These are phyloP conservation scores for Pythium volutum DNA, from an alignment of 352 stramenopile species.

Conservation along the genomic window DNA sequence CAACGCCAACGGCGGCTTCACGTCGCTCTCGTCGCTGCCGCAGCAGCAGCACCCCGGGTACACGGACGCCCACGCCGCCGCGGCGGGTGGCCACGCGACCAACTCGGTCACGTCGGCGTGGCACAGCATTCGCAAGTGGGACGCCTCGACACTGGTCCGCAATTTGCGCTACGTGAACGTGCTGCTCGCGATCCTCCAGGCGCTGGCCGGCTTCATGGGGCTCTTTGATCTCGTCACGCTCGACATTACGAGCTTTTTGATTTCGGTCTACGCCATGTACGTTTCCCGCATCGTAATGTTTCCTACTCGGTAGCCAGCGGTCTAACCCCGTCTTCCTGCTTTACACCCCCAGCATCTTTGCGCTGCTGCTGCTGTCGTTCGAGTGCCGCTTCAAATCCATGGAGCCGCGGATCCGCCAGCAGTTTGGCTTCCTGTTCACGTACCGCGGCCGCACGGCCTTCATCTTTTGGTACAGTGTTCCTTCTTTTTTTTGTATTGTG, in stretches of 20 bases:
- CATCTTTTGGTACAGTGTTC: conserved; percentile 64
- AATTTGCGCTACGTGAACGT: conserved; percentile 86
- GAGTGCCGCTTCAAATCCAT: conserved; percentile 87
- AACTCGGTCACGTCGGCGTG: conserved; percentile 18
- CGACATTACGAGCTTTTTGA: conserved; percentile 86
- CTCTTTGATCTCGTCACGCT: conserved; percentile 84
- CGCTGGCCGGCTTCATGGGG: conserved; percentile 76
- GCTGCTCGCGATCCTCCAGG: conserved; percentile 72
- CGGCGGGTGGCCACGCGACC: conserved; percentile 8
- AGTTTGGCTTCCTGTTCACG: conserved; percentile 89
- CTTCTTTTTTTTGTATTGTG: background rate
- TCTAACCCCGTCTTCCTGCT: background rate
- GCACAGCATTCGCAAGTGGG: conserved; percentile 54
- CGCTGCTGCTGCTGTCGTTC: conserved; percentile 77
- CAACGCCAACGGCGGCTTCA: conserved; percentile 21
- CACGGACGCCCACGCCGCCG: conserved; percentile 9
- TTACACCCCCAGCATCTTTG: conserved; percentile 57
- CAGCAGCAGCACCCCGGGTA: conserved; percentile 20
- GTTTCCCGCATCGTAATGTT: no score
- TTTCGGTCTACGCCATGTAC: conserved; percentile 86
- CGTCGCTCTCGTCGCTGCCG: conserved; percentile 25
- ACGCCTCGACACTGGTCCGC: conserved; percentile 66
- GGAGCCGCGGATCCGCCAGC: conserved; percentile 79
- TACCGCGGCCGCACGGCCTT: conserved; percentile 81
- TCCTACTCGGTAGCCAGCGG: no score